A percentile compares a stretch with the other conserved stretches of the same genome.
phyloP scores from a whole-genome alignment of 495 filamentous ascomycete genomes.

The Aspergillus campestris region DNA sequence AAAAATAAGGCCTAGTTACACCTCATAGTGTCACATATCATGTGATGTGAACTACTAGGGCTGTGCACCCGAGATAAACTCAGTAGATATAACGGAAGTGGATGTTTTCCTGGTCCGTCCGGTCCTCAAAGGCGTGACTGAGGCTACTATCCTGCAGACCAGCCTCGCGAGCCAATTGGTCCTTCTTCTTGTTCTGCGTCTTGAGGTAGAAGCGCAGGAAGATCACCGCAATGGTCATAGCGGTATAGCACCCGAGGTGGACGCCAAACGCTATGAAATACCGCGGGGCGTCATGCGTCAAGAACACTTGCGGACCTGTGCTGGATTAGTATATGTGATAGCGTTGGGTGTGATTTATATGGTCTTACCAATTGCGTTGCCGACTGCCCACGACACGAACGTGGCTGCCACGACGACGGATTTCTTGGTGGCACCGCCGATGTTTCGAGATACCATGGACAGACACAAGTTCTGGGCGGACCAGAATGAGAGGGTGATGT shows the following conservation, averaged over 20 bases:
- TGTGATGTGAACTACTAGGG: too few relatives aligned
- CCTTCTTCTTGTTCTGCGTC: constrained; percentile 33
- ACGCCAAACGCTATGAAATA: constrained; percentile 38
- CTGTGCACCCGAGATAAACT: too few relatives aligned
- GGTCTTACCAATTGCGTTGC: constrained; percentile 32
- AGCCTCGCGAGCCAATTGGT: constrained; percentile 20
- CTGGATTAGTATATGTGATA: neutral
- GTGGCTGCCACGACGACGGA: constrained; percentile 38
- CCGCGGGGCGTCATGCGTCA: constrained; percentile 25
- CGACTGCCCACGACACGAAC: constrained; percentile 36
- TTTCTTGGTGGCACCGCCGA: constrained; percentile 67
- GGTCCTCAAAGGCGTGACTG: constrained; percentile 38
- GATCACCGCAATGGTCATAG: constrained; percentile 26
- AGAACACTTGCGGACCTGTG: constrained; percentile 40
- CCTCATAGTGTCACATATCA: too few relatives aligned
- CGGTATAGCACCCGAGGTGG: constrained; percentile 33
- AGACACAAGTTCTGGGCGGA: constrained; percentile 52
- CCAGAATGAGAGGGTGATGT: constrained; percentile 49
- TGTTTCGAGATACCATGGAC: constrained; percentile 52
- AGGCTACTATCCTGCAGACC: constrained; percentile 24
- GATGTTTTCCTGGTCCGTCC: constrained; percentile 40
- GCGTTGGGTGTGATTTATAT: neutral
- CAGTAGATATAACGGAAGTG: constrained; percentile 44
- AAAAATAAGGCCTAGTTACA: too few relatives aligned
- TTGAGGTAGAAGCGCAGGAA: constrained; percentile 31